Evolutionary conservation across 441 rosid species (phyloP).

Genomic region (Sinapis alba): DNA sequence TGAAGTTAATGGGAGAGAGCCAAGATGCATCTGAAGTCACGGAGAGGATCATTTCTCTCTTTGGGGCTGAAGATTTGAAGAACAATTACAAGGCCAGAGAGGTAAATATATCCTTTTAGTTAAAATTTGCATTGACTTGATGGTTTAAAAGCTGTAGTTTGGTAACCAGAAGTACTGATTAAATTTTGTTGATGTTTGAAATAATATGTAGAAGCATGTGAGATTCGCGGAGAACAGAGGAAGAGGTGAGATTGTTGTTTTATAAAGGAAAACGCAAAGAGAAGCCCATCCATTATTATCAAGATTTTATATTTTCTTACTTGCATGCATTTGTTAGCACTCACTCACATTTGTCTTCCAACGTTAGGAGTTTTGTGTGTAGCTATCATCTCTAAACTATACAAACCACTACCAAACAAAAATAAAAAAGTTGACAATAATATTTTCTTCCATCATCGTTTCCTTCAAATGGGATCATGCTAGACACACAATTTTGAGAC

Average conservation of each 20-base stretch:
- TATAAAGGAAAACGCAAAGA: background rate
- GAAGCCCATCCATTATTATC: background rate
- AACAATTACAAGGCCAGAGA: slow-evolving; percentile 38
- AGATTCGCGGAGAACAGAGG: slow-evolving; percentile 1
- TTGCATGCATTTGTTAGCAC: background rate
- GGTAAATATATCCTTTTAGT: slow-evolving; percentile 37
- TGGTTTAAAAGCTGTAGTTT: background rate
- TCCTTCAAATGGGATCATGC: no score
- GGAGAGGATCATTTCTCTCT: slow-evolving; percentile 48
- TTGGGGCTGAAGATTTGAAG: slow-evolving; percentile 10
- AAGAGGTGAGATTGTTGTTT: background rate
- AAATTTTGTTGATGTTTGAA: background rate
- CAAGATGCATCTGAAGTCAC: slow-evolving; percentile 45
- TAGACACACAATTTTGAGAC: no score
- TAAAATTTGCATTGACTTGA: background rate
- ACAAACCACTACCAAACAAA: background rate
- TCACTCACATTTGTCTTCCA: background rate
- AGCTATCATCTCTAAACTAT: no score
- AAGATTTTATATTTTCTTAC: background rate
- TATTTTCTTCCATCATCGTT: background rate
- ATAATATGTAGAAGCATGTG: slow-evolving; percentile 19
- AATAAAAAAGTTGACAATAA: background rate
- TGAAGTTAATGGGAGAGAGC: slow-evolving; percentile 51
- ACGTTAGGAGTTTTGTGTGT: no score
- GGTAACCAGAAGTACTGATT: background rate